Conservation (phyloP, 2,329 filamentous ascomycete species). For the Fusarium cicatricum region DNA sequence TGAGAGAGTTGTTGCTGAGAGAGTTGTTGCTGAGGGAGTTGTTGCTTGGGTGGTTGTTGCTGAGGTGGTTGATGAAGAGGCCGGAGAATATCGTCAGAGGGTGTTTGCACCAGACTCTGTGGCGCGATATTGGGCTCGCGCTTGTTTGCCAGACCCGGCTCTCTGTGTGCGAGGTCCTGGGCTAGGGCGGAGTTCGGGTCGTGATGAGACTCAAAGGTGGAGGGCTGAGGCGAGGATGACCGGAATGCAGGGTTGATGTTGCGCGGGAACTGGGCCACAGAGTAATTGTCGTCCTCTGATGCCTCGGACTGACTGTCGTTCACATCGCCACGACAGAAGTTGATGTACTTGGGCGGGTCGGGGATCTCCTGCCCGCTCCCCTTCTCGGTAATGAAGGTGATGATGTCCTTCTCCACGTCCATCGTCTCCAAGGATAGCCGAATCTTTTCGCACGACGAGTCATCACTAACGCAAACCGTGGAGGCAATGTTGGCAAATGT, state of each 20-base stretch:
- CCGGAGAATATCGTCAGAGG: conserved; percentile 35
- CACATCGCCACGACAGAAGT: conserved; percentile 91
- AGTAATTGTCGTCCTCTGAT: conserved; percentile 89
- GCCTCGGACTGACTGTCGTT: conserved; percentile 82
- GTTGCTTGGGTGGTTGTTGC: conserved; percentile 3
- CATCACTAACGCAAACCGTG: conserved; percentile 97
- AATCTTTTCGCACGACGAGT: conserved; percentile 96
- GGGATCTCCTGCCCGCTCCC: conserved; percentile 98
- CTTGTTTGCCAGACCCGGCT: conserved; percentile 54
- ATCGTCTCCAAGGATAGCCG: conserved; percentile 91
- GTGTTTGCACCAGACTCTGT: conserved; percentile 52
- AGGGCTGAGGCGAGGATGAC: conserved; percentile 95
- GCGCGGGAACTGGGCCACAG: conserved; percentile 93
- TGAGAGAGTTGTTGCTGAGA: conserved; percentile 20
- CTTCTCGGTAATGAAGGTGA: conserved; percentile 83
- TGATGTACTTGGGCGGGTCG: conserved; percentile 97
- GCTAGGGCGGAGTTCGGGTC: conserved; percentile 81
- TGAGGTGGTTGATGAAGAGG: conserved; percentile 16
- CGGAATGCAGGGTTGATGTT: conserved; percentile 96
- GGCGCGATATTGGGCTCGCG: conserved; percentile 61
- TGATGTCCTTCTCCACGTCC: conserved; percentile 96
- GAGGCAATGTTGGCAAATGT: conserved; percentile 97
- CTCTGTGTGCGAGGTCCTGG: conserved; percentile 70
- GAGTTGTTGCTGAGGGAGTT: conserved; percentile 10
- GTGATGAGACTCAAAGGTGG: conserved; percentile 90